Conservation (phyloP, 345 rosid species). For the Moricandia arvensis region DNA sequence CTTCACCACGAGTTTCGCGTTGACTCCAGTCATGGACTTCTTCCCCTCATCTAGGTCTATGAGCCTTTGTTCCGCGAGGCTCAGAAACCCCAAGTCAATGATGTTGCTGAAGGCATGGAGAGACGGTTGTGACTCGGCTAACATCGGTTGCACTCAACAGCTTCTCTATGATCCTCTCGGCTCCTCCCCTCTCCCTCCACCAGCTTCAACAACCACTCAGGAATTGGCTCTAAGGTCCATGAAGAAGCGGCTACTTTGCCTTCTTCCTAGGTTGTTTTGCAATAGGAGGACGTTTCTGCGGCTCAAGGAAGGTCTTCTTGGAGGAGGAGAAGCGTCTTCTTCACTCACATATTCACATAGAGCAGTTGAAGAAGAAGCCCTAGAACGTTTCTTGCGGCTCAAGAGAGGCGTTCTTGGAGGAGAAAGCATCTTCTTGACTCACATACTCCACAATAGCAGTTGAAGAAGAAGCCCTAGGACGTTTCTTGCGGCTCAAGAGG, state of each 20-base stretch:
- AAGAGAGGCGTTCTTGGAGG: background rate
- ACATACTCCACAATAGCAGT: background rate
- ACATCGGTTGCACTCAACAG: background rate
- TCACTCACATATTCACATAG: no score
- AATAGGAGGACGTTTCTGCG: background rate
- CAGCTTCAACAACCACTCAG: background rate
- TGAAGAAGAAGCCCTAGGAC: background rate
- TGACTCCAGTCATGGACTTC: background rate
- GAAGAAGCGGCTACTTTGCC: background rate
- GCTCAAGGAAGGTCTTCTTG: no score
- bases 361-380: no score
- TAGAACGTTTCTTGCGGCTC: background rate
- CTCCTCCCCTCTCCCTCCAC: background rate
- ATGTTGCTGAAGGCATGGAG: conserved; percentile 6
- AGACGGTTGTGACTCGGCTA: background rate
- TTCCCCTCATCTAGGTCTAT: background rate
- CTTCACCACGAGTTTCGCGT: background rate
- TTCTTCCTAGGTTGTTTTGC: background rate
- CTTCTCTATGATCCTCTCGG: conserved; percentile 4
- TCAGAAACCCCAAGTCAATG: background rate
- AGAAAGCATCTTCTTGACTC: background rate
- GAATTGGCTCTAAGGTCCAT: background rate
- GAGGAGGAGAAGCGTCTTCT: no score
- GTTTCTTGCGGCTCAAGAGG: background rate
- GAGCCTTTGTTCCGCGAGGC: background rate